Conservation (phyloP, 768 basidiomycete genomes). For the Podaxis sp. region DNA sequence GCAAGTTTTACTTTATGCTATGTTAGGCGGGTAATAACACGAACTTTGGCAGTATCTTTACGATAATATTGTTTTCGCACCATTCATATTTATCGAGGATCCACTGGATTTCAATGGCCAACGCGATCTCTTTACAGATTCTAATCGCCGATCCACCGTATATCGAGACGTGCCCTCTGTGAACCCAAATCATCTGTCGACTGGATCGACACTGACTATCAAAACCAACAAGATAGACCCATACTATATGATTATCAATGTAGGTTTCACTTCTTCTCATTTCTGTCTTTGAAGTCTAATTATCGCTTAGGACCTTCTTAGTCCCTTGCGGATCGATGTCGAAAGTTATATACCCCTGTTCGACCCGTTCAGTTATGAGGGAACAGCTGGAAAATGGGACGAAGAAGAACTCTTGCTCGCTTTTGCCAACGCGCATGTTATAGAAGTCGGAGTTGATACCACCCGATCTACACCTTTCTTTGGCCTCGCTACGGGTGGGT, state of each 20-base stretch:
- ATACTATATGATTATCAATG: conserved; percentile 86
- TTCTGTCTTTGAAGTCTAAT: conserved; percentile 7
- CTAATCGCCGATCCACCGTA: conserved; percentile 38
- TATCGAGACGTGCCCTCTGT: conserved; percentile 19
- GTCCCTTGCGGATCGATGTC: conserved; percentile 68
- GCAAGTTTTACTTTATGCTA: conserved; percentile 42
- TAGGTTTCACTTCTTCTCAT: conserved; percentile 32
- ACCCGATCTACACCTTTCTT: conserved; percentile 37
- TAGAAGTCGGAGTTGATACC: conserved; percentile 53
- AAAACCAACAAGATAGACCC: conserved; percentile 80
- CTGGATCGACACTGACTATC: conserved; percentile 36
- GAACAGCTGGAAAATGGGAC: conserved; percentile 65
- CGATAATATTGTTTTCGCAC: conserved; percentile 95
- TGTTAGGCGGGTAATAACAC: not conserved
- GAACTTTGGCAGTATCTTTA: conserved; percentile 72
- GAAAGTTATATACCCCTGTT: conserved; percentile 53
- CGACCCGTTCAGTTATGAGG: conserved; percentile 70
- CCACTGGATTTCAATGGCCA: conserved; percentile 69
- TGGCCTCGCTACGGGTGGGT: conserved; percentile 31
- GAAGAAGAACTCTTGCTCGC: conserved; percentile 62
- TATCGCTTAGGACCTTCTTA: conserved; percentile 56
- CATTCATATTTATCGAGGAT: conserved; percentile 96
- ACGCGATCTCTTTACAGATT: conserved; percentile 46
- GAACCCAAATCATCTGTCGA: conserved; percentile 21
- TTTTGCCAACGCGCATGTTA: conserved; percentile 58